Base-by-base conservation (phyloP, 2,329 filamentous ascomycete genomes). In the Penicillium olsonii region DNA sequence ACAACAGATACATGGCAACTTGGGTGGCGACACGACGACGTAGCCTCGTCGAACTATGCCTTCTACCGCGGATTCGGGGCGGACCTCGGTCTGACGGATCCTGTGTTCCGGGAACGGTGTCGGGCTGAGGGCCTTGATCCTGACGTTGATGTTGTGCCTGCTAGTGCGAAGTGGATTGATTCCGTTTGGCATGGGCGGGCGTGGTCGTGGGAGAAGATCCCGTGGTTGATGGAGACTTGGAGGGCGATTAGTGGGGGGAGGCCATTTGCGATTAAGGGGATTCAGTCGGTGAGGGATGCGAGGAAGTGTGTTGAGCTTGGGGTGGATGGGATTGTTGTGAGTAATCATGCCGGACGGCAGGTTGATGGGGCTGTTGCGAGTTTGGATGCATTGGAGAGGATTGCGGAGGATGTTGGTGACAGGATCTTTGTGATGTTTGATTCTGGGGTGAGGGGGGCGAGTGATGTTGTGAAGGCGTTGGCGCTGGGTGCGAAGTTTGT, bases 311-410 rank as follows among this genome's bases (percentile, higher is more conserved):
- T 84, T 29, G 77, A 85, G 43, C 62, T 77, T 11, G 85, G 84
- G 0, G 80, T 82, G 3, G 82, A 89, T 56, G 87, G 83, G 0
- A 87, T 90, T 40, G 78, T 90, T 1, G 74, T 90, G 2, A 82
- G 78, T 12, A 90, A 90, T 57, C 87, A 90, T 64, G 87, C 86
- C 1, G 87, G 87, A 0, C 68, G 87, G 17, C 82, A 85, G 65
- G 79, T 85, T 2, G 83, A 85, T 56, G 82, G 82, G 0, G 81
- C 82, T 2, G 72, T 82, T 48, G 82, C 77, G 11, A 82, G 77
- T 59, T 64, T 85, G 42, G 83, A 85, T 62, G 81, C 80, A 2
- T 59, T 85, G 54, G 81, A 84, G 68, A 78, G 77, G 50, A 84
- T 85, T 48, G 77, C 76, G 2, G 69, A 67, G 68, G 77, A 77